A percentile compares a stretch with the other conserved stretches of the same genome.
phyloP scores from a whole-genome alignment of 2,329 filamentous ascomycete species.

The Colletotrichum magnum region DNA sequence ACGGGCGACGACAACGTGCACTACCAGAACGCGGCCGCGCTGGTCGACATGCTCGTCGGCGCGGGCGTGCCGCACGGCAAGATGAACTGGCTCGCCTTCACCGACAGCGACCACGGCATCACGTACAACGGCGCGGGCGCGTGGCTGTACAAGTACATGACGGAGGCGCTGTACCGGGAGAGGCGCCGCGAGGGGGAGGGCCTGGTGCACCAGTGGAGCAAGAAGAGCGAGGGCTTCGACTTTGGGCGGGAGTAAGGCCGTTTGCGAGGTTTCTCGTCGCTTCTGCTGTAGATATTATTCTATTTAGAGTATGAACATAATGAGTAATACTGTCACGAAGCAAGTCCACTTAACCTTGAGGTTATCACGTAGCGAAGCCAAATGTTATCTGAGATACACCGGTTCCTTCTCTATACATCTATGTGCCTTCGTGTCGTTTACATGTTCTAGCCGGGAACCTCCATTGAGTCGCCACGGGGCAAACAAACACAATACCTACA shows the following conservation, averaged over 20 bases:
- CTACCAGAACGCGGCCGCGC: conserved; percentile 75
- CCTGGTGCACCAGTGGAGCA: conserved; percentile 54
- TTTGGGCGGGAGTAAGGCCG: conserved; percentile 16
- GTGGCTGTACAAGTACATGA: conserved; percentile 75
- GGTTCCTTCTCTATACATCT: too few species aligned
- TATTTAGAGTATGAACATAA: background rate
- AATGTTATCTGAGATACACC: too few species aligned
- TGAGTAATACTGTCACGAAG: background rate
- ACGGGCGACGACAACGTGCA: conserved; percentile 81
- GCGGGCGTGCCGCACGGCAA: conserved; percentile 71
- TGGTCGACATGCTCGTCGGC: conserved; percentile 73
- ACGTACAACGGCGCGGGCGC: conserved; percentile 67
- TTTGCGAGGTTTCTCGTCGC: background rate
- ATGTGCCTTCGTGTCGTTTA: too few species aligned
- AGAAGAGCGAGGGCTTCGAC: conserved; percentile 37
- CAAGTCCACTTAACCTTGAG: background rate
- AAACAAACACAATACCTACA: too few species aligned
- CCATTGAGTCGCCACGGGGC: too few species aligned
- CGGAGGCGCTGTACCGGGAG: conserved; percentile 72
- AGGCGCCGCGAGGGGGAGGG: conserved; percentile 61
- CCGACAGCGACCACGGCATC: conserved; percentile 76
- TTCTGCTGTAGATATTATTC: conserved; percentile 3
- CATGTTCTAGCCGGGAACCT: too few species aligned
- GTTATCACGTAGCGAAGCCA: too few species aligned
- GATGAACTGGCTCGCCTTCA: conserved; percentile 75